Evolutionary conservation across 1,284 basidiomycete species (phyloP).

Genomic region (Coriolopsis trogii): DNA sequence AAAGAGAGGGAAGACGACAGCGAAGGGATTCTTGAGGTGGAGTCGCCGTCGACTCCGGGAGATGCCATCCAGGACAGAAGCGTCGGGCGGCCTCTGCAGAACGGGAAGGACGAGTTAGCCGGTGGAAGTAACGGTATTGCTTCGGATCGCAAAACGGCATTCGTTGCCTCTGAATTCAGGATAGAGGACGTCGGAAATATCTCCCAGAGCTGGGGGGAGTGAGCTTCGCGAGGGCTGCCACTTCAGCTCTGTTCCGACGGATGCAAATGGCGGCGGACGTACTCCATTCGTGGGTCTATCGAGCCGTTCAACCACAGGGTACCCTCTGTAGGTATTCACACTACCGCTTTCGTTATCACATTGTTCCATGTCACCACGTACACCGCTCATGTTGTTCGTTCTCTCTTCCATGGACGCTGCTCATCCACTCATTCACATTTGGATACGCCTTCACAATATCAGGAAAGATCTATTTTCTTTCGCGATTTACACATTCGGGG

Average conservation of each 20-base stretch:
- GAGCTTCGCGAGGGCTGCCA: background rate
- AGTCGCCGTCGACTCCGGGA: conserved; percentile 10
- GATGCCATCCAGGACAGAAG: background rate
- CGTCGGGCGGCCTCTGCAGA: background rate
- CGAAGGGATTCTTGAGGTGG: conserved; percentile 7
- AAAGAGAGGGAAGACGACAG: conserved; percentile 8
- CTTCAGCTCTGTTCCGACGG: background rate
- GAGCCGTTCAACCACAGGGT: too few species aligned
- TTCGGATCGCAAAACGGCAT: conserved; percentile 13
- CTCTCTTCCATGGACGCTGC: conserved; percentile 5
- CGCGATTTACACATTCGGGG: conserved; percentile 6
- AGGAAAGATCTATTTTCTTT: conserved; percentile 2
- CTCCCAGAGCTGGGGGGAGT: conserved; percentile 37
- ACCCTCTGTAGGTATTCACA: too few species aligned
- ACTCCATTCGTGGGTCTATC: background rate
- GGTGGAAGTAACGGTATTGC: conserved; percentile 3
- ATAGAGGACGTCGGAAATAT: conserved; percentile 34
- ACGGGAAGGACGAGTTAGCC: background rate
- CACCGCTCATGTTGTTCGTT: conserved; percentile 2
- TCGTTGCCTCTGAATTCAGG: conserved; percentile 25
- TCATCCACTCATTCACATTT: conserved; percentile 2
- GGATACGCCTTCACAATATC: background rate
- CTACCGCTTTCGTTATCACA: too few species aligned
- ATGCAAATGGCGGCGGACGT: background rate
- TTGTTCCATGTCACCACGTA: background rate